Evolutionary conservation across 345 rosid genomes (phyloP), one percentile per base, ranked within the genome.

Genomic region (Acer negundo): DNA sequence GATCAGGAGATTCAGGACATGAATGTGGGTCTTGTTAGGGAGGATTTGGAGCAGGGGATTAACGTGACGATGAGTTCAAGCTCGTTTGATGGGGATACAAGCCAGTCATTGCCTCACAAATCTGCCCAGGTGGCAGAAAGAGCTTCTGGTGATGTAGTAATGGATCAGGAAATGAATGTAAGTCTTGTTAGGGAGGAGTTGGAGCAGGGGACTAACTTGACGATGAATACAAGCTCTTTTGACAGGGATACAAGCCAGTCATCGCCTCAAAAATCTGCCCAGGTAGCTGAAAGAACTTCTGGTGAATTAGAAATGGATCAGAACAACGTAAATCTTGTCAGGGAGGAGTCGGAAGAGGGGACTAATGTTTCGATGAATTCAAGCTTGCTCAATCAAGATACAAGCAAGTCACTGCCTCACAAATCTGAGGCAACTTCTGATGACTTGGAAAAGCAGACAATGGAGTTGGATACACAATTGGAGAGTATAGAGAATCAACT

Each of bases 401-500:
- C 19, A 26, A 49, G 47, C 75, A 16, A 15, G 70, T 62, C 62
- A n/a, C 40, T 61, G 46, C 15, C 20, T 53, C 47, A 53, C 26
- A 55, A 42, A 42, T 3, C 44, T 13, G 74, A 24, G 62, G 67
- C 10, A 70, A 74, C 24, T 63, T 68, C 62, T 23, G 78, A 64
- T 23, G 24, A 67, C 47, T 53, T 63, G 51, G 82, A 67, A 64
- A 70, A 62, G 69, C 47, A 77, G 77, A 79, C 19, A 42, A 69
- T 71, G 78, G 89, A 74, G 64, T 69, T 74, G 24, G 78, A 77
- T 47, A 20, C 46, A 1, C 74, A 47, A 16, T 69, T 47, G 38
- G 75, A 75, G 78, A 59, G 16, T 40, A 56, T 66, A 23, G 51
- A 70, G 16, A 59, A 62, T 53, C 73, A 71, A 46, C 75, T 35